Evolutionary conservation across 1,284 basidiomycete species (phyloP).

Genomic region (Sphaerobolus stellatus): DNA sequence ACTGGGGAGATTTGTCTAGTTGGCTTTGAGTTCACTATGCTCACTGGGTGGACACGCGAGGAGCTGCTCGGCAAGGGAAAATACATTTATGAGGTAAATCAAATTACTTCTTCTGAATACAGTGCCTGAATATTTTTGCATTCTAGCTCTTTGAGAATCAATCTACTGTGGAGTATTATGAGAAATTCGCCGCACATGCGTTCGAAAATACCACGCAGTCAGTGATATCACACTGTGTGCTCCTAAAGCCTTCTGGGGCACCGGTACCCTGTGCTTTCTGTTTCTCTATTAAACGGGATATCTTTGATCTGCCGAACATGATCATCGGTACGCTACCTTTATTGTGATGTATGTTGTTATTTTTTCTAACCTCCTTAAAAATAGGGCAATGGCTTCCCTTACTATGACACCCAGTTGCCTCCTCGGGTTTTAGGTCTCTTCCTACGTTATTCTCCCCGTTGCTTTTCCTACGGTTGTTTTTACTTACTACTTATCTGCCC

Average conservation of each 20-base stretch:
- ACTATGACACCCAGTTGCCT: constrained; percentile 39
- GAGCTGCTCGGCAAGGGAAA: constrained; percentile 79
- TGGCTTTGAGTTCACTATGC: constrained; percentile 93
- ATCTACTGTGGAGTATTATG: constrained; percentile 92
- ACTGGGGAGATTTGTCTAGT: constrained; percentile 98
- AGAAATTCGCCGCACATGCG: constrained; percentile 91
- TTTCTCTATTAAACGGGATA: constrained; percentile 88
- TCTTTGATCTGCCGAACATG: constrained; percentile 84
- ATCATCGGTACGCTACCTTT: constrained; percentile 66
- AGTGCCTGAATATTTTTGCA: neutral
- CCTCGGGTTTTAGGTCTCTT: constrained; percentile 1
- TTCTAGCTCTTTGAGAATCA: constrained; percentile 82
- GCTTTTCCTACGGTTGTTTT: no score
- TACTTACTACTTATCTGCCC: neutral
- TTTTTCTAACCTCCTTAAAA: constrained; percentile 27
- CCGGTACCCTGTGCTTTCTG: constrained; percentile 88
- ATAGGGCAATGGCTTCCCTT: constrained; percentile 76
- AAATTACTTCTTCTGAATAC: neutral
- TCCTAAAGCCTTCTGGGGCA: constrained; percentile 80
- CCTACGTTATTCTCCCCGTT: constrained; percentile 6
- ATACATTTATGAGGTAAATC: constrained; percentile 84
- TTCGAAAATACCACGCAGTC: constrained; percentile 95
- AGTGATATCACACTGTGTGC: constrained; percentile 88
- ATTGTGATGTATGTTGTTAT: neutral
- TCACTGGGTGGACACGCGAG: constrained; percentile 86